Evolutionary conservation across 2,329 filamentous ascomycete species (phyloP), one percentile per base, ranked within the genome.

Genomic region (Beauveria sp.): DNA sequence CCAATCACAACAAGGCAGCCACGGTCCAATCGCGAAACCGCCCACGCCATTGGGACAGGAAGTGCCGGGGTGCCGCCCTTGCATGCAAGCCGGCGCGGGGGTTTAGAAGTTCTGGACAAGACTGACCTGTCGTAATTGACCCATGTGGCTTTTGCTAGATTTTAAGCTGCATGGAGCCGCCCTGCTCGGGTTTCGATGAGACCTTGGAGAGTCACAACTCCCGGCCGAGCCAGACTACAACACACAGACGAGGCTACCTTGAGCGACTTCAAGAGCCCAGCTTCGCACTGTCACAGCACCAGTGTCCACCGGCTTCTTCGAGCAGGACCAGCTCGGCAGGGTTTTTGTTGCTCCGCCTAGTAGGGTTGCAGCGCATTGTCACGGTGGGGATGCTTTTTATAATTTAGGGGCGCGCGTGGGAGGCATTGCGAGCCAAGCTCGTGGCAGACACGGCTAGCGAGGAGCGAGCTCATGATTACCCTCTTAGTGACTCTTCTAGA

Each of bases 1-100:
- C 55, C 46, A 58, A 51, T 58, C 46, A 37, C 22, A 22, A 34
- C 2, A 20, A 3, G 34, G 20, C 22, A 37, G 7, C 20, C 16
- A 51, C 16, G 48, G 47, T 44, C 56, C 56, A 59, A 59, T 59
- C 24, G 56, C 37, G n/a, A 44, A 52, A 59, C 20, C 24, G 48
- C 40, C 56, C 56, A 51, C 47, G 40, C 56, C 40, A 59, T 52
- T 59, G 56, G 56, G 56, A 59, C 47, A 59, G 30, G 52, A 52
- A 59, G 37, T 59, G 47, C 56, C 56, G 56, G 56, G 46, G 26
- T 22, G 53, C 24, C 34, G 55, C 55, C 55, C 55, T 58, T 58
- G 46, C 55, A 58, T 58, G 55, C 55, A 51, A 30, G 46, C 34
- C 46, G 26, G 30, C 46, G 37, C 20, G 37, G 47, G 47, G 56